A percentile compares a stretch with the other conserved stretches of the same genome.
Conservation (phyloP, 2,329 filamentous ascomycete genomes). For the Aspergillus fumigatiaffinis region DNA sequence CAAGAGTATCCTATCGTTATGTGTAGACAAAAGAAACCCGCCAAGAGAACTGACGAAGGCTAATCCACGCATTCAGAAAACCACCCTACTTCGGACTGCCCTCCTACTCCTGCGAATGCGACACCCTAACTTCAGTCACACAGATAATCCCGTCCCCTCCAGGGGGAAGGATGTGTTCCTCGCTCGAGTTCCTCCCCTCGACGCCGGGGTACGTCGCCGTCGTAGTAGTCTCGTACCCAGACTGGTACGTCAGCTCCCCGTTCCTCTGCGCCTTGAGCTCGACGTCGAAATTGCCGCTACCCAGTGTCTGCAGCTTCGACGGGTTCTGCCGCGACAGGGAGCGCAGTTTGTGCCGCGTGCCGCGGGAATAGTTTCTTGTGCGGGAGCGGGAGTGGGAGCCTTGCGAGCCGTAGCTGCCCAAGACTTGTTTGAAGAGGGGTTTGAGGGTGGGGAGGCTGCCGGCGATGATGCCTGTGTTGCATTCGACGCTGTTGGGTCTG, state of each 20-base stretch:
- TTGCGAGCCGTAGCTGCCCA: conserved; percentile 16
- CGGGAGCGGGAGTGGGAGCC: conserved; percentile 8
- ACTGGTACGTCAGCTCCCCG: neutral
- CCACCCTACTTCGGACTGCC: too few species aligned
- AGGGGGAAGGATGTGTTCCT: conserved; percentile 9
- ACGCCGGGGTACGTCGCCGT: neutral
- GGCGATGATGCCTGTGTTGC: conserved; percentile 29
- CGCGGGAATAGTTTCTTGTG: conserved; percentile 7
- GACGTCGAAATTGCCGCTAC: neutral
- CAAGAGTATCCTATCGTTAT: too few species aligned
- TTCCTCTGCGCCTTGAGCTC: too few species aligned
- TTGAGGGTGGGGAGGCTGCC: conserved; percentile 30
- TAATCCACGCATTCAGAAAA: too few species aligned
- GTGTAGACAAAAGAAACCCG: too few species aligned
- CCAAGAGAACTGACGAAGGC: too few species aligned
- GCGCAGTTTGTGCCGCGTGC: conserved; percentile 10
- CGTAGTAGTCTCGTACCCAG: too few species aligned
- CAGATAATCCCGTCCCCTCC: too few species aligned
- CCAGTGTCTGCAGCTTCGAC: conserved; percentile 1
- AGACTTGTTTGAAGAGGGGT: conserved; percentile 27
- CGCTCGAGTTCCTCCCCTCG: conserved; percentile 8
- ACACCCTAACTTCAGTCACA: too few species aligned
- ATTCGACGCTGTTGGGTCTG: conserved; percentile 17
- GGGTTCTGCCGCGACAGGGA: conserved; percentile 6
- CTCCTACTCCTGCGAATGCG: too few species aligned